phyloP scores from a whole-genome alignment of 176 grass and related monocot species.

The Cocos nucifera region DNA sequence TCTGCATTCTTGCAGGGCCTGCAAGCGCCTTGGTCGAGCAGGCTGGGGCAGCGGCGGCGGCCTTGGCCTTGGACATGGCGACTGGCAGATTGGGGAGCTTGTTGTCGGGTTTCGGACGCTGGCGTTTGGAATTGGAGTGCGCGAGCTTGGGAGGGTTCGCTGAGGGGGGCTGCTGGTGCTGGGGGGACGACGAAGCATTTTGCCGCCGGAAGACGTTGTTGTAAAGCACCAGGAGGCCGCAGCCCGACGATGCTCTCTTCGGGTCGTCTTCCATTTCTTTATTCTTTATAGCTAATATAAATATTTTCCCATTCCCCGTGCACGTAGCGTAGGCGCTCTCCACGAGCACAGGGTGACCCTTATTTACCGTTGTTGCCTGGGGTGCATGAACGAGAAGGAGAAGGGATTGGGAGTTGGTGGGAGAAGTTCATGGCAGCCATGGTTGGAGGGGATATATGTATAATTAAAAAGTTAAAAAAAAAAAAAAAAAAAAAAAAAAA shows the following conservation, averaged over 20 bases:
- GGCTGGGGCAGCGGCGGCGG: neutral
- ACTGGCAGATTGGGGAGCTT: neutral
- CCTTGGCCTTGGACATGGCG: neutral
- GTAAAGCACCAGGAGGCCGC: slow-evolving; percentile 21
- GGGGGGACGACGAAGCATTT: neutral
- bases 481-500: too few species aligned
- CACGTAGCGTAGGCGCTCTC: too few species aligned
- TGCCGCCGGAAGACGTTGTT: slow-evolving; percentile 23
- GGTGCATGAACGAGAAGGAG: too few species aligned
- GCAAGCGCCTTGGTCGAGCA: too few species aligned
- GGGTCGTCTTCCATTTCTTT: slow-evolving; percentile 3
- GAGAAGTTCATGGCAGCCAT: too few species aligned
- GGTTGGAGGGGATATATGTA: too few species aligned
- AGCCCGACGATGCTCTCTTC: slow-evolving; percentile 1
- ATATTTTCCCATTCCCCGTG: neutral
- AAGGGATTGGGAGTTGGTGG: too few species aligned
- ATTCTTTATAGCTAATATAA: too few species aligned
- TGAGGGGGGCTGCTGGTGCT: neutral
- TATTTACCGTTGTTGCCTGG: too few species aligned
- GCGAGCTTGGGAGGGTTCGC: neutral
- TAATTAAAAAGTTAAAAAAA: too few species aligned
- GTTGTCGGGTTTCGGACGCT: neutral
- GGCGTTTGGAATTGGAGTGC: slow-evolving; percentile 1
- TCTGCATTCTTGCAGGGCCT: too few species aligned
- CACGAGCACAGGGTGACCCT: neutral